These are phyloP conservation scores for Epichloe amarillans DNA, from an alignment of 2,329 filamentous ascomycete genomes.

Conservation along the genomic window DNA sequence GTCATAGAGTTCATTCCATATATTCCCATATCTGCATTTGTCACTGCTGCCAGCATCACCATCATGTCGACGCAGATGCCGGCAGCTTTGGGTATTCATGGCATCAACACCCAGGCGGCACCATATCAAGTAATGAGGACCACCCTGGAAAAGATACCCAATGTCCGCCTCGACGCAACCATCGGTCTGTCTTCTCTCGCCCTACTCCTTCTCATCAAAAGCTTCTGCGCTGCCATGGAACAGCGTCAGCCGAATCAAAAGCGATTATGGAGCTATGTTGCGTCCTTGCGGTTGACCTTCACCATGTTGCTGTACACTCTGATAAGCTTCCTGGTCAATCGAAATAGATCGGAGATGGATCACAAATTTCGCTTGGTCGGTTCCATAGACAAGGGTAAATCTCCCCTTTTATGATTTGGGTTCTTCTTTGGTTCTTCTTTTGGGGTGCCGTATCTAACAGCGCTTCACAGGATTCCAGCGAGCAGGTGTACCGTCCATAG, in stretches of 20 bases:
- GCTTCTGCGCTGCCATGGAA: conserved; percentile 45
- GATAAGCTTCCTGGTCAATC: conserved; percentile 56
- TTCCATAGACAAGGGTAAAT: conserved; percentile 45
- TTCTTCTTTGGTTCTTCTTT: not conserved
- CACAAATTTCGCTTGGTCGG: conserved; percentile 51
- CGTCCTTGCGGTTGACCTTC: conserved; percentile 63
- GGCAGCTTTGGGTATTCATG: conserved; percentile 27
- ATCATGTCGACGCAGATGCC: conserved; percentile 36
- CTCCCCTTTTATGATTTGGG: too few species aligned
- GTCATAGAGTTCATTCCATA: conserved; percentile 39
- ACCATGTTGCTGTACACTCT: conserved; percentile 64
- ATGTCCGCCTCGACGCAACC: conserved; percentile 50
- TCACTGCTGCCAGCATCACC: conserved; percentile 36
- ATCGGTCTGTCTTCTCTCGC: conserved; percentile 56
- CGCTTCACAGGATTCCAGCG: conserved; percentile 43
- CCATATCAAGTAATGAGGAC: conserved; percentile 33
- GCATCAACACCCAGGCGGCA: conserved; percentile 30
- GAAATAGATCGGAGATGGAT: conserved; percentile 31
- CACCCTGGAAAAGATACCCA: conserved; percentile 24
- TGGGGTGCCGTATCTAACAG: conserved; percentile 7
- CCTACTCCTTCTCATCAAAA: conserved; percentile 52
- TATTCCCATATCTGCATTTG: conserved; percentile 35
- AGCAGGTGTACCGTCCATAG: conserved; percentile 45
- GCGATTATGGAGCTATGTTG: conserved; percentile 58
- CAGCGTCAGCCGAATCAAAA: conserved; percentile 44